phyloP scores from a whole-genome alignment of 2,329 filamentous ascomycete genomes.

The Aschersonia sp. region DNA sequence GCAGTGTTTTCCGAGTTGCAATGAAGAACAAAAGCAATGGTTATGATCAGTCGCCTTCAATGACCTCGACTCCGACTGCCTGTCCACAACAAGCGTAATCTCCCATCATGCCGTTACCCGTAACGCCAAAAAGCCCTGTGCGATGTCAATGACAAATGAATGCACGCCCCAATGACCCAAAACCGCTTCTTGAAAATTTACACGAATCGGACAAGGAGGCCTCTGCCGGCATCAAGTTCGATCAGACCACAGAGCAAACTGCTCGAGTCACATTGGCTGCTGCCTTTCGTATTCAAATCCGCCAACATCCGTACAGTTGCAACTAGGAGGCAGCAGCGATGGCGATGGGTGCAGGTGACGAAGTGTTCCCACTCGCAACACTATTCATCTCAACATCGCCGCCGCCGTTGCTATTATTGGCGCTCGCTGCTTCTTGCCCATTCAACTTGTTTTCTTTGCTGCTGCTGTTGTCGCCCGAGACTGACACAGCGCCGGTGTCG shows the following conservation, averaged over 20 bases:
- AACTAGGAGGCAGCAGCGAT: conserved; percentile 27
- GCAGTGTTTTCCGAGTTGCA: no score
- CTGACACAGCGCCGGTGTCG: conserved; percentile 29
- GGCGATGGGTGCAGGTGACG: conserved; percentile 35
- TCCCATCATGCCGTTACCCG: no score
- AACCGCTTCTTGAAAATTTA: no score
- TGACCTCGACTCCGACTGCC: no score
- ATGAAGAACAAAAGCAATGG: no score
- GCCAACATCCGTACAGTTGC: neutral
- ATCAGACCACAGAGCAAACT: neutral
- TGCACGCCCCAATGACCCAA: no score
- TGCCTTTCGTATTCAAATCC: neutral
- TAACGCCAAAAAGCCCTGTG: no score
- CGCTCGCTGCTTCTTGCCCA: conserved; percentile 32
- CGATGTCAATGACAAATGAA: no score
- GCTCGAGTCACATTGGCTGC: neutral
- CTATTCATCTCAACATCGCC: conserved; percentile 39
- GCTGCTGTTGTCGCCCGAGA: conserved; percentile 34
- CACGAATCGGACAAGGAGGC: no score
- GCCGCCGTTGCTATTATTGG: conserved; percentile 26
- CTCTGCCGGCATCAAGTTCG: no score
- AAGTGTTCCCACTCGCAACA: conserved; percentile 33
- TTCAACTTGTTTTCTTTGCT: conserved; percentile 54
- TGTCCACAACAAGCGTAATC: no score
- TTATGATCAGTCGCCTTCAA: no score